Conservation (phyloP, 1,139 yeast species). For the Zygoascus hellenicus region DNA sequence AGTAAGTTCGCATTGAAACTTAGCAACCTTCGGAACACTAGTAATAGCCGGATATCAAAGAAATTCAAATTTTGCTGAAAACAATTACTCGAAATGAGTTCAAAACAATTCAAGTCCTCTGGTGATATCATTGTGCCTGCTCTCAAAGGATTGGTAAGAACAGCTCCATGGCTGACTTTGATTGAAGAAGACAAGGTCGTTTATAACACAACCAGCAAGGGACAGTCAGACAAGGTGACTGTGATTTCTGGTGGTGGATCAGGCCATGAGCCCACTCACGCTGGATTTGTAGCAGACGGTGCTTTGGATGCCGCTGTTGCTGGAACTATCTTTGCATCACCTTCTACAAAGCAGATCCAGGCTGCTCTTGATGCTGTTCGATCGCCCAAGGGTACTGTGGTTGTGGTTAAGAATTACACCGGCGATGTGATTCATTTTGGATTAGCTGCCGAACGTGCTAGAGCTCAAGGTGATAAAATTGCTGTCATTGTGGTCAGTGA, state of each 20-base stretch:
- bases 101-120: slow-evolving; percentile 34
- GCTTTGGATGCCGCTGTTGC: slow-evolving; percentile 81
- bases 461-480: slow-evolving; percentile 63
- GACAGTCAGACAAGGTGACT: slow-evolving; percentile 37
- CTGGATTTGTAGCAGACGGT: slow-evolving; percentile 83
- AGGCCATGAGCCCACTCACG: slow-evolving; percentile 93
- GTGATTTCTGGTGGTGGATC: slow-evolving; percentile 90
- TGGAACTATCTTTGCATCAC: slow-evolving; percentile 87
- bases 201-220: slow-evolving; percentile 32
- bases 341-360: slow-evolving; percentile 80
- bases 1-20: no score
- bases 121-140: slow-evolving; percentile 59
- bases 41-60: no score
- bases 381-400: slow-evolving; percentile 54
- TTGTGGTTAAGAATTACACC: slow-evolving; percentile 84
- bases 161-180: slow-evolving; percentile 59
- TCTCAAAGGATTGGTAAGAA: slow-evolving; percentile 59
- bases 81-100: slow-evolving; percentile 12
- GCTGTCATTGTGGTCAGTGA: slow-evolving; percentile 77
- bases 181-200: slow-evolving; percentile 67
- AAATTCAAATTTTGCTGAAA: not conserved
- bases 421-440: slow-evolving; percentile 94
- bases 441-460: slow-evolving; percentile 80
- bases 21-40: no score
- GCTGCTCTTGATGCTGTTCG: slow-evolving; percentile 62